Conservation (phyloP, 2,329 filamentous ascomycete genomes). For the Ceratocystis variospora region DNA sequence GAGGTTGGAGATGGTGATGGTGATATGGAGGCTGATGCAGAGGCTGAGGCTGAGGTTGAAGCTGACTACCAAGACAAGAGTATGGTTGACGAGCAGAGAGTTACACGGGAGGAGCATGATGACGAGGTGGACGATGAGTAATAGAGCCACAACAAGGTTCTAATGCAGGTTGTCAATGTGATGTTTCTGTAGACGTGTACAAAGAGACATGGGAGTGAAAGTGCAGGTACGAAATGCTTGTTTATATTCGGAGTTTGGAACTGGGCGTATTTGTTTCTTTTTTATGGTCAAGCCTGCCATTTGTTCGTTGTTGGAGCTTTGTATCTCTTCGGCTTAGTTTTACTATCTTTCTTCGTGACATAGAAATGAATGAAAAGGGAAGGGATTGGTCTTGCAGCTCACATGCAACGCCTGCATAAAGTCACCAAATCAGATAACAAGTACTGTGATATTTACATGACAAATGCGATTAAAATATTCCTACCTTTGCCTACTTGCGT, state of each 20-base stretch:
- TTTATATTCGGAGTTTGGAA: constrained; percentile 13
- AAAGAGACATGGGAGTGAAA: background rate
- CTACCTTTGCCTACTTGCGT: background rate
- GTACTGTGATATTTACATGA: background rate
- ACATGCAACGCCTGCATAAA: background rate
- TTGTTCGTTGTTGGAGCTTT: background rate
- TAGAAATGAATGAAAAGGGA: background rate
- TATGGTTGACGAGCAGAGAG: constrained; percentile 24
- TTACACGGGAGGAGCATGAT: constrained; percentile 17
- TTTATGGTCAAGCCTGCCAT: background rate
- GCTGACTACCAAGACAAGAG: constrained; percentile 23
- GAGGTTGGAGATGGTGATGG: constrained; percentile 24
- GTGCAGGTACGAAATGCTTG: background rate
- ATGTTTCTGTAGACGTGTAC: background rate
- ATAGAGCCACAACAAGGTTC: background rate
- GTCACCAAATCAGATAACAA: too few relatives aligned
- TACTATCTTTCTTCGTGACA: background rate
- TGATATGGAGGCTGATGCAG: constrained; percentile 20
- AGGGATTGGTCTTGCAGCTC: background rate
- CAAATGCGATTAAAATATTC: background rate
- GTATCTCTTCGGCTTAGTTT: constrained; percentile 1
- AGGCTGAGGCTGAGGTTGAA: constrained; percentile 7
- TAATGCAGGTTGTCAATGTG: background rate
- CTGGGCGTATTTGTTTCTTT: constrained; percentile 1
- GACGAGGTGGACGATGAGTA: background rate